Percentiles rank a stretch among this genome's conserved stretches.
Evolutionary conservation across 2,329 filamentous ascomycete genomes (phyloP).

Genomic region (Cladosporium cucumerinum): DNA sequence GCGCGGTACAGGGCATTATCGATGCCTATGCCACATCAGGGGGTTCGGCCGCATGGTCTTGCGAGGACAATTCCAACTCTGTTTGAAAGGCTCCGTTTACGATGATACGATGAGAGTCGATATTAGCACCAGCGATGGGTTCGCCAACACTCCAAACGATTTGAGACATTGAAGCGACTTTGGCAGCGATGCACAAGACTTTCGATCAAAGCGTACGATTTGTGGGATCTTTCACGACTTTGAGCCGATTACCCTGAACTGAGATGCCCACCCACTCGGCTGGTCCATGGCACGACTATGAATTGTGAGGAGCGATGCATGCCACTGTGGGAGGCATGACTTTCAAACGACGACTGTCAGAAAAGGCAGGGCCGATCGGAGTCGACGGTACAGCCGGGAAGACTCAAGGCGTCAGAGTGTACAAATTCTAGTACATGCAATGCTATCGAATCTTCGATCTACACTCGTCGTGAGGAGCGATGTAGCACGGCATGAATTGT

Average conservation of each 20-base stretch:
- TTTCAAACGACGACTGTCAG: background rate
- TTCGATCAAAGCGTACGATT: background rate
- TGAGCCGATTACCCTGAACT: background rate
- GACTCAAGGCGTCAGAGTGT: background rate
- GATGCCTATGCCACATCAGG: conserved; percentile 35
- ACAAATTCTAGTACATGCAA: background rate
- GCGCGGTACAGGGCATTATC: conserved; percentile 40
- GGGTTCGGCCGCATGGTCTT: conserved; percentile 42
- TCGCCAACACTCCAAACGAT: background rate
- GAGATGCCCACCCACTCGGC: background rate
- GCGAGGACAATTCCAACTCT: conserved; percentile 42
- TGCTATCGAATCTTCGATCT: background rate
- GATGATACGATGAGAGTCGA: background rate
- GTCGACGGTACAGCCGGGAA: background rate
- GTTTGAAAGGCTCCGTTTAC: background rate
- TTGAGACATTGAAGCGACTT: background rate
- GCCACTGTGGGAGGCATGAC: background rate
- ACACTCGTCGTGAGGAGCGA: background rate
- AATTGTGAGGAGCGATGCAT: background rate
- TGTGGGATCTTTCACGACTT: background rate
- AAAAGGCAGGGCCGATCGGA: background rate
- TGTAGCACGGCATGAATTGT: background rate
- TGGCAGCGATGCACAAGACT: background rate
- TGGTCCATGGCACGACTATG: background rate
- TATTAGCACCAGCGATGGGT: background rate